Conservation (phyloP, 2,329 filamentous ascomycete genomes). For the Ceratocystis eucalypticola region DNA sequence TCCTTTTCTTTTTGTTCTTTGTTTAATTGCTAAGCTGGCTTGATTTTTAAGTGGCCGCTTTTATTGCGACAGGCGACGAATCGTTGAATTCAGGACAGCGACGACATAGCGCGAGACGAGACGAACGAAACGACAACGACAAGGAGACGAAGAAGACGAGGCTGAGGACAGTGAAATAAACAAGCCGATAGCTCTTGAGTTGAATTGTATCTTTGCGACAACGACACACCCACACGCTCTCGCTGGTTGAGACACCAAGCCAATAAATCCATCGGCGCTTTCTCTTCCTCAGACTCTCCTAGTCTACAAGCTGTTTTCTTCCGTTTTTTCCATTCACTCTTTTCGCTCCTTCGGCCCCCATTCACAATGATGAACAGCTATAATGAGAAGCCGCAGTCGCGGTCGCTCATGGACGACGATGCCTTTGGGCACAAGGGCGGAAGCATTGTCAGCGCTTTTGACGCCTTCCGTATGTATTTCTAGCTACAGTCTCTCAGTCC, state of each 20-base stretch:
- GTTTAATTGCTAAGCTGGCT: background rate
- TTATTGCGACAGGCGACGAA: too few species aligned
- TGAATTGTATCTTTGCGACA: background rate
- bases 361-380: constrained; percentile 63
- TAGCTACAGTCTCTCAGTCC: background rate
- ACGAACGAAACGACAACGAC: background rate
- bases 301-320: background rate
- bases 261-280: background rate
- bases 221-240: background rate
- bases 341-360: background rate
- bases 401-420: constrained; percentile 50
- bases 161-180: too few species aligned
- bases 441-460: constrained; percentile 70
- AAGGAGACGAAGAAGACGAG: too few species aligned
- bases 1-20: background rate
- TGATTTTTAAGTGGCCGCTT: background rate
- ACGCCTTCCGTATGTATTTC: constrained; percentile 71
- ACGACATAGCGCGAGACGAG: background rate
- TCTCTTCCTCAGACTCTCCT: background rate
- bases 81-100: background rate
- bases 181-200: too few species aligned
- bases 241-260: background rate
- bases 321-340: background rate
- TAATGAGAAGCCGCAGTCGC: constrained; percentile 31
- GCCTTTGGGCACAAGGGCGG: constrained; percentile 58